Percentiles rank a stretch among this genome's conserved stretches.
Evolutionary conservation across 495 filamentous ascomycete species (phyloP).

Genomic region (Aspergillus funiculosus): DNA sequence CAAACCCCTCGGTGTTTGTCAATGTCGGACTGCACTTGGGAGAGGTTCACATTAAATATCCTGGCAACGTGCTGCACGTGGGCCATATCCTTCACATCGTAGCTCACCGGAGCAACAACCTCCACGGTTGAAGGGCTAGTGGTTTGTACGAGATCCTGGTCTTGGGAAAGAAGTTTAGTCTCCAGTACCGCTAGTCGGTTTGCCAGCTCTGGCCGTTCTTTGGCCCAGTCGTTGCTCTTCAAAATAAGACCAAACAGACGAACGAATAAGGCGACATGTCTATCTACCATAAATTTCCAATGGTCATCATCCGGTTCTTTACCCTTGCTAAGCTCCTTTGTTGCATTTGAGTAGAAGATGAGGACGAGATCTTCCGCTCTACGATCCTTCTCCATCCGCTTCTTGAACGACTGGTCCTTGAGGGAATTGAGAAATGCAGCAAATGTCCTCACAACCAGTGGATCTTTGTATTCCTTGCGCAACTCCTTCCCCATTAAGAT

Average conservation of each 20-base stretch:
- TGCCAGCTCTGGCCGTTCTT: conserved; percentile 76
- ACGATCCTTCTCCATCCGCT: conserved; percentile 85
- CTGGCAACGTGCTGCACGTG: conserved; percentile 79
- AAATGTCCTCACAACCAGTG: conserved; percentile 71
- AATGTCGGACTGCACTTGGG: conserved; percentile 78
- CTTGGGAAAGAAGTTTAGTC: conserved; percentile 89
- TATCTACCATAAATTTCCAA: conserved; percentile 89
- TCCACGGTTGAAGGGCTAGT: conserved; percentile 61
- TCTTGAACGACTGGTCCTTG: conserved; percentile 64
- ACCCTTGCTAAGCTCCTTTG: conserved; percentile 78
- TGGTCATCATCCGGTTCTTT: conserved; percentile 76
- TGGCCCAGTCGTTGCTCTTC: conserved; percentile 71
- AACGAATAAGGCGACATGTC: conserved; percentile 92
- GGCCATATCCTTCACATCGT: conserved; percentile 95
- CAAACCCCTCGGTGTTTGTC: conserved; percentile 71
- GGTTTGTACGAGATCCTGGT: conserved; percentile 69
- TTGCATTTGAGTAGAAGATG: conserved; percentile 86
- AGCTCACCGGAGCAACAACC: conserved; percentile 72
- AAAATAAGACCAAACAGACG: conserved; percentile 75
- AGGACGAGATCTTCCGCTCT: conserved; percentile 83
- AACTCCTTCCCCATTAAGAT: conserved; percentile 66
- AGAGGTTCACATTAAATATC: conserved; percentile 72
- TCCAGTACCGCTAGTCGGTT: conserved; percentile 75
- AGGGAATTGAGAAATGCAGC: conserved; percentile 73
- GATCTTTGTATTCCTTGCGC: conserved; percentile 72